These are phyloP conservation scores for Penicillium silybi DNA, from an alignment of 495 filamentous ascomycete species.

Conservation along the genomic window DNA sequence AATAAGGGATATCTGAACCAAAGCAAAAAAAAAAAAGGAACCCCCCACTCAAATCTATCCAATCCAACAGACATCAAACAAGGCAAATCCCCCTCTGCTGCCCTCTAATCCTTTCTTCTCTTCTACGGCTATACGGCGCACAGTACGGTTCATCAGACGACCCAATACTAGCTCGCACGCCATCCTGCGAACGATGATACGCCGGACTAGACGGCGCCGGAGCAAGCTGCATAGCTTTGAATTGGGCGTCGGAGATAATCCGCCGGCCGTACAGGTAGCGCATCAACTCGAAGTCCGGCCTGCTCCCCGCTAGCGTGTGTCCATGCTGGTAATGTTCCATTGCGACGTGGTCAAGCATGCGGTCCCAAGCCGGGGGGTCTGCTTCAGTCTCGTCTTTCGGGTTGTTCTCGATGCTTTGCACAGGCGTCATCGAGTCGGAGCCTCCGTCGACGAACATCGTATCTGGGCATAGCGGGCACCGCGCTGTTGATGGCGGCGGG, in stretches of 20 bases:
- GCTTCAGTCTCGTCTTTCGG: not conserved
- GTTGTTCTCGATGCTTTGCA: not conserved
- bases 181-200: constrained; percentile 42
- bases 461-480: constrained; percentile 38
- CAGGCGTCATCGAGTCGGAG: not conserved
- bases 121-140: constrained; percentile 41
- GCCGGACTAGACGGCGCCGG: constrained; percentile 42
- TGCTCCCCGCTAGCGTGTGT: constrained; percentile 37
- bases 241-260: constrained; percentile 44
- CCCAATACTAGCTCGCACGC: constrained; percentile 39
- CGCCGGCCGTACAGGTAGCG: constrained; percentile 40
- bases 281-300: constrained; percentile 45
- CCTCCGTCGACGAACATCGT: constrained; percentile 30
- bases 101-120: constrained; percentile 41
- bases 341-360: constrained; percentile 39
- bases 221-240: constrained; percentile 43
- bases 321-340: constrained; percentile 35
- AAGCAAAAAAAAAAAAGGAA: not conserved
- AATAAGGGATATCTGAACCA: not conserved
- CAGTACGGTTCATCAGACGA: constrained; percentile 45
- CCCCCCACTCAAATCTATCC: not conserved
- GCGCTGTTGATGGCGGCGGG: constrained; percentile 33
- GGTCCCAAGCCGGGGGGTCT: constrained; percentile 31
- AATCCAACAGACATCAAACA: constrained; percentile 14
- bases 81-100: constrained; percentile 37